Base-by-base conservation (phyloP, 805 yeast genomes). In the Yarrowia osloensis region DNA sequence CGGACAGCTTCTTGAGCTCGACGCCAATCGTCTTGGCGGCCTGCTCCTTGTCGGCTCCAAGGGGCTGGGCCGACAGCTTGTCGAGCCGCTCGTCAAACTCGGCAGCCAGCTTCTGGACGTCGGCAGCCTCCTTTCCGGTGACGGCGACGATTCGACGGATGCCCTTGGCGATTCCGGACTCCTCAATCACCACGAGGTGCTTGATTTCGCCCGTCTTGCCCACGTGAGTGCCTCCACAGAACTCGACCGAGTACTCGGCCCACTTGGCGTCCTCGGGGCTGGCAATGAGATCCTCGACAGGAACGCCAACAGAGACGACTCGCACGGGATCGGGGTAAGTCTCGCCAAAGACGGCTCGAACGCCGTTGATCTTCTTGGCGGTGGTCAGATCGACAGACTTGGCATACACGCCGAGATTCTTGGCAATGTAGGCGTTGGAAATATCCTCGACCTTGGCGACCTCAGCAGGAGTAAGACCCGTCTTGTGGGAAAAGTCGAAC, bases 141-240 rank as follows among this genome's bases (percentile, higher is more conserved):
- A 95, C 97, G 29, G 97, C 98, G 68, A 95, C 97, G 77, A 95
- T 90, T 84, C 99, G 91, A 81, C 99, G 88, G 70, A 92, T 91
- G 80, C 99, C 99, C 81, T 95, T 95, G 69, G 99, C 98, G 78
- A 95, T 95, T 79, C 99, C 98, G 70, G 91, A 86, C 80, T 95
- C 99, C 82, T 95, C 99, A 70, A 89, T 81, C 66, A 95, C 85
- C 39, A 95, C 90, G 71, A 95, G 85, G 72, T 90, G 94, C 77
- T 92, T 92, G 77, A 95, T 95, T 69, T 94, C 98, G 69, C 94
- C 89, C 21, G 98, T 94, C 79, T 89, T 88, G 61, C 85, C 83
- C 71, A 95, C 97, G 75, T 95, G 99, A 13, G 99, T 95, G 80
- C 99, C 99, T 80, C 99, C 99, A 81, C 99, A 95, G 84, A 95